Conservation (phyloP, 768 basidiomycete species). For the Sporobolomyces pararoseus region DNA sequence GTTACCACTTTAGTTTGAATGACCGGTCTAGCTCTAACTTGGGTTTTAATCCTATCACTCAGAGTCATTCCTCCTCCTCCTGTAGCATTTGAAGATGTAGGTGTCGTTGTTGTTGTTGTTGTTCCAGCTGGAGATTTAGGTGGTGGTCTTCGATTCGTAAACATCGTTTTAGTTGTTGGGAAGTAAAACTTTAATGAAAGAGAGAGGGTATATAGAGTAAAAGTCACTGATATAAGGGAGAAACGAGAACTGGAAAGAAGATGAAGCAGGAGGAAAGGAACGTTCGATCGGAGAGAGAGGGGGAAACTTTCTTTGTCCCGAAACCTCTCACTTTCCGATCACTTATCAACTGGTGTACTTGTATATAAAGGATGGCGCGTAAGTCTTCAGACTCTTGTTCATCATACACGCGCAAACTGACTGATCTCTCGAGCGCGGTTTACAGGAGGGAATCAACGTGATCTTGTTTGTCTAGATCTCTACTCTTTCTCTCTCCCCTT, state of each 20-base stretch:
- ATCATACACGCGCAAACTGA: no score
- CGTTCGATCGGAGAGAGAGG: no score
- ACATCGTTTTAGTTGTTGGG: neutral
- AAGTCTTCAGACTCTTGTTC: neutral
- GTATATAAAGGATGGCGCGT: conserved; percentile 10
- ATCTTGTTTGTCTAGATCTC: conserved; percentile 6
- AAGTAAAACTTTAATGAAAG: no score
- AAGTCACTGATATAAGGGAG: neutral
- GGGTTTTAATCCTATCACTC: conserved; percentile 11
- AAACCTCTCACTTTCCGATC: neutral
- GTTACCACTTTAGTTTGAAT: conserved; percentile 10
- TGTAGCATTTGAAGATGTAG: neutral
- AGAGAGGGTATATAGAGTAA: no score
- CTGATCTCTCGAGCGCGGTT: neutral
- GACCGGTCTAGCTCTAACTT: neutral
- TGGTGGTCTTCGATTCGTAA: conserved; percentile 7
- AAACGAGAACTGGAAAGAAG: neutral
- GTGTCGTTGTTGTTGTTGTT: neutral
- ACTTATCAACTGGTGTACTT: neutral
- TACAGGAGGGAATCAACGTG: conserved; percentile 37
- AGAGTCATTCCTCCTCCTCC: neutral
- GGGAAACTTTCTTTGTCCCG: neutral
- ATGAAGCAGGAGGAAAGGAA: neutral
- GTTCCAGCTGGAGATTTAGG: neutral
- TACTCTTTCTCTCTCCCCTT: neutral